These are phyloP conservation scores for Colletotrichum simmondsii DNA, from an alignment of 2,329 filamentous ascomycete species.

Conservation along the genomic window DNA sequence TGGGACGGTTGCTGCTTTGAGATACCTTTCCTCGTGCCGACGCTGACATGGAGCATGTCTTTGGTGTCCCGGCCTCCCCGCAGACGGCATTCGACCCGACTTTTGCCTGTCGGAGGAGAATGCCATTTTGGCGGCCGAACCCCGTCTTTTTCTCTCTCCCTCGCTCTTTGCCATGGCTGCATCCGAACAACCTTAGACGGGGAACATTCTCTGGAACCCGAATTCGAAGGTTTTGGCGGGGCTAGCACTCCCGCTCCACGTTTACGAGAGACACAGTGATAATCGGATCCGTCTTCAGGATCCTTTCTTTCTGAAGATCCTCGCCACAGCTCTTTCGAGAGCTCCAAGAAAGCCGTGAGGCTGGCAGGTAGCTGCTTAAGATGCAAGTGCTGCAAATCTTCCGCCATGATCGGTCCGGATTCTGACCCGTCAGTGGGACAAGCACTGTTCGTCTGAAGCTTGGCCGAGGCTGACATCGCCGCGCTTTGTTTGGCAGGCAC, in stretches of 20 bases:
- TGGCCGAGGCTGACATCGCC: constrained; percentile 17
- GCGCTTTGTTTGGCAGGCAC: constrained; percentile 2
- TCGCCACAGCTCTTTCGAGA: constrained; percentile 7
- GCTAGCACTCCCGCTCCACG: neutral
- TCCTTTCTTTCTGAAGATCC: neutral
- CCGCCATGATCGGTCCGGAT: neutral
- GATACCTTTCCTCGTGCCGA: neutral
- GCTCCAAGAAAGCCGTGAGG: no score
- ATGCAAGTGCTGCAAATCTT: constrained; percentile 1
- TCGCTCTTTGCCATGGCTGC: neutral
- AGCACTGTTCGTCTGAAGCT: constrained; percentile 14
- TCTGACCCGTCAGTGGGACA: neutral
- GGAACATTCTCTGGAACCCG: constrained; percentile 5
- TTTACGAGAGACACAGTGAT: constrained; percentile 4
- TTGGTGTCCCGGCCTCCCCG: neutral
- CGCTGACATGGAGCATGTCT: neutral
- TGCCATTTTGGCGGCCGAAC: neutral
- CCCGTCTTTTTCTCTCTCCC: neutral
- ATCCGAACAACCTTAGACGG: constrained; percentile 5
- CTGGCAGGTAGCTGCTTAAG: neutral
- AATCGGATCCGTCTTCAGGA: neutral
- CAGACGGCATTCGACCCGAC: neutral
- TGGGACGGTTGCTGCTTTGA: neutral
- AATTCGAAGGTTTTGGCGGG: constrained; percentile 25
- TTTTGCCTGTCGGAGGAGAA: neutral